Evolutionary conservation across 306 rosid species (phyloP), one percentile per base, ranked within the genome.

Genomic region (Malus domestica): DNA sequence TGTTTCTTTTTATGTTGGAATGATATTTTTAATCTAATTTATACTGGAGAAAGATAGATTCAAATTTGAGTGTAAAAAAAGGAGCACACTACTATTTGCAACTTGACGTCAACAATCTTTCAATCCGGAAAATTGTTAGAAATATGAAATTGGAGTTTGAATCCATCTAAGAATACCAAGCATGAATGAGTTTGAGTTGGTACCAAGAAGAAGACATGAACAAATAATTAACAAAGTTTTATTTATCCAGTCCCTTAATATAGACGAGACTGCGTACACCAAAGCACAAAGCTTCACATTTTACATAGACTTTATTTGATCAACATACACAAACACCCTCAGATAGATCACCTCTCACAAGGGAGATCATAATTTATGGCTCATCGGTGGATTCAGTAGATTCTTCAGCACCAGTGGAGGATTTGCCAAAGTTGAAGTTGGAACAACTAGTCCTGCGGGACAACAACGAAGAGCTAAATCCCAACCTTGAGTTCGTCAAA

Each of bases 401-500:
- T 49, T 49, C 55, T 49, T 49, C 55, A 49, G 55, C 55, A 49
- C 55, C 3, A 15, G 55, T 2, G 23, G 65, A n/a, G 55, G 55
- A 38, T 59, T 12, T 25, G 35, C 68, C 68, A 30, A 82, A 74
- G 74, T 84, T 76, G 29, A 83, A 87, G 73, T 74, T 68, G 78
- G 78, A 67, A 83, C 92, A 91, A 6, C 63, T 86, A 13, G 85
- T 59, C 68, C 84, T 78, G 8, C 11, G 82, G 0, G 71, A 8
- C 55, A 35, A 30, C 52, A 87, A 59, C 3, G 83, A 83, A 54
- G 66, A 74, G 75, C 79, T 86, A 16, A 89, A 84, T 0, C 90
- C 93, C 18, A 91, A 33, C 70, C 65, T 86, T 1, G 90, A 89
- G 69, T 38, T 78, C 1, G 62, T 81, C 22, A 87, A 61, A 61